Evolutionary conservation across 139 green algal species (phyloP), one percentile per base, ranked within the genome.

Genomic region (Coelastrella sp.): DNA sequence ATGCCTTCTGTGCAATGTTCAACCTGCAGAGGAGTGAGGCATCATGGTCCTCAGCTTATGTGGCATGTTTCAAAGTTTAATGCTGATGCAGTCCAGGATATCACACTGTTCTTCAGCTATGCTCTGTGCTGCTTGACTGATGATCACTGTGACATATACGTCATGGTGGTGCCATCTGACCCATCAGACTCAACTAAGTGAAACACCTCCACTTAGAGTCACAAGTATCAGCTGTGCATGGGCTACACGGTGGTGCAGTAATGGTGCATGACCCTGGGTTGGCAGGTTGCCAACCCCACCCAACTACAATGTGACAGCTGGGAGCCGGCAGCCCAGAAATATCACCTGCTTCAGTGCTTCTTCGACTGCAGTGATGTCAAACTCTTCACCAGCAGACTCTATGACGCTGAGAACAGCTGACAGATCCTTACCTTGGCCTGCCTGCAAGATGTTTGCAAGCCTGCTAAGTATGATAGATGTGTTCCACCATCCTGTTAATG

Each of bases 321-420:
- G 59, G 7, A 32, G 59, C 59, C 27, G 59, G 0, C 27, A 34
- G n/a, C 15, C 21, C 8, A 67, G n/a, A 17, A 67, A 67, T 7
- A 35, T 48, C 35, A 82, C 75, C 75, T 82, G 75, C 19, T 15
- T 38, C 32, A 82, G 37, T 27, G 75, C 75, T 53, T 21, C 53
- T 30, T 51, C 53, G 2, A 82, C 75, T 17, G 51, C 53, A 25
- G 21, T 13, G 3, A 6, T 40, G 19, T 72, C 34, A 69, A 82
- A 82, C 0, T 51, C 8, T 11, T 69, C 62, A 11, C 75, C 75
- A 53, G 35, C 53, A 23, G 35, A 40, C 75, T 82, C 75, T 11
- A 82, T 60, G 3, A 71, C 25, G 7, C 25, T 11, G 34, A 82
- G 25, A 32, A 82, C 35, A 19, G 73, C 48, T 32, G 48, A 66